phyloP scores from a whole-genome alignment of 495 filamentous ascomycete species.

The Chaetomium fimeti region DNA sequence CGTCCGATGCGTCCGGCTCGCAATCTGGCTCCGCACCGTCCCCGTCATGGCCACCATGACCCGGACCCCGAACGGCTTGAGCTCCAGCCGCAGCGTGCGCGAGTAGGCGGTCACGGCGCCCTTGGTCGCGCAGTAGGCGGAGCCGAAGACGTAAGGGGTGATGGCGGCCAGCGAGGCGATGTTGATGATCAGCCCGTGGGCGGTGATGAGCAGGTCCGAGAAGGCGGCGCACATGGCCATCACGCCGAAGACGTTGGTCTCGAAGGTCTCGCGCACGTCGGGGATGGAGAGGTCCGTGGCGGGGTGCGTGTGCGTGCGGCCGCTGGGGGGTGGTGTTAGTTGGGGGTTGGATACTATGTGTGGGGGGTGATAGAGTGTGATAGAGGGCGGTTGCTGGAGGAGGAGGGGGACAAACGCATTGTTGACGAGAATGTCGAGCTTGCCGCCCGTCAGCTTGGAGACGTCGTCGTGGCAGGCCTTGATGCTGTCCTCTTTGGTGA shows the following conservation, averaged over 20 bases:
- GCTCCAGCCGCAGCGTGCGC: slow-evolving; percentile 53
- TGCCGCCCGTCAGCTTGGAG: slow-evolving; percentile 52
- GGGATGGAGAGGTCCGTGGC: slow-evolving; percentile 53
- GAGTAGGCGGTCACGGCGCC: slow-evolving; percentile 51
- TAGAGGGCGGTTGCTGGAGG: neutral
- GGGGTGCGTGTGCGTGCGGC: slow-evolving; percentile 52
- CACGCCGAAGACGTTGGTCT: slow-evolving; percentile 62
- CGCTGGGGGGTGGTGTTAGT: slow-evolving; percentile 33
- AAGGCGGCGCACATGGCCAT: slow-evolving; percentile 58
- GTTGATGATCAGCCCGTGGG: slow-evolving; percentile 57
- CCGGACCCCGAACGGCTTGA: slow-evolving; percentile 54
- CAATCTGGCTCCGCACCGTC: slow-evolving; percentile 49
- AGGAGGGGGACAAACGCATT: slow-evolving; percentile 52
- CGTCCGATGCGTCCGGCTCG: slow-evolving; percentile 38
- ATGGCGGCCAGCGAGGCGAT: slow-evolving; percentile 51
- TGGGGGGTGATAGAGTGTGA: neutral
- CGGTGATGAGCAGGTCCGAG: slow-evolving; percentile 49
- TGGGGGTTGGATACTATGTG: neutral
- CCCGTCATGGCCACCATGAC: slow-evolving; percentile 55
- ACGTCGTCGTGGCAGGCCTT: slow-evolving; percentile 47
- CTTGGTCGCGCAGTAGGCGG: slow-evolving; percentile 55
- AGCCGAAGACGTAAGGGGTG: slow-evolving; percentile 48
- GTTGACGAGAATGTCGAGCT: slow-evolving; percentile 65
- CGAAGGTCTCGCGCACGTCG: slow-evolving; percentile 55
- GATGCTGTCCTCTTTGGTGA: slow-evolving; percentile 53